A percentile compares a stretch with the other conserved stretches of the same genome.
Evolutionary conservation across 345 rosid species (phyloP).

Genomic region (Aquilaria sinensis): DNA sequence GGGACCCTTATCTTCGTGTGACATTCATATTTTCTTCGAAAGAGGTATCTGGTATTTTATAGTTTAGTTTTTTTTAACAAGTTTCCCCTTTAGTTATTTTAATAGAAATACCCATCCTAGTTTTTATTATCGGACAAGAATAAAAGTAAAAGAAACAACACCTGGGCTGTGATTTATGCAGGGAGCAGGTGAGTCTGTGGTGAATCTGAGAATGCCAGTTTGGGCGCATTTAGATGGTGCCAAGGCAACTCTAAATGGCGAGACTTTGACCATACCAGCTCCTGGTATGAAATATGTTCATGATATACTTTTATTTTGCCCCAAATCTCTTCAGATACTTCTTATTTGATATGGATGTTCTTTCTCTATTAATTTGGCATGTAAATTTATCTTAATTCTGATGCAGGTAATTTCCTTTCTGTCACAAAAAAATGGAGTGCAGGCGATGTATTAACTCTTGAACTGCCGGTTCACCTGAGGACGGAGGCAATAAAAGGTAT

Average conservation of each 20-base stretch:
- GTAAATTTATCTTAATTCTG: background rate
- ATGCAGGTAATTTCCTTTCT: slow-evolving; percentile 57
- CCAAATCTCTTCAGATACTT: background rate
- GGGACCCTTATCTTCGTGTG: slow-evolving; percentile 57
- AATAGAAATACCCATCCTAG: background rate
- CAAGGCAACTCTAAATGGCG: slow-evolving; percentile 48
- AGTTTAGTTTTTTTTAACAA: background rate
- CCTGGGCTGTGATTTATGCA: slow-evolving; percentile 17
- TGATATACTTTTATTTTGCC: background rate
- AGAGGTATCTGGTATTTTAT: slow-evolving; percentile 24
- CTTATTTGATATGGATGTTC: background rate
- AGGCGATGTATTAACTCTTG: slow-evolving; percentile 48
- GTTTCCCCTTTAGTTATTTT: background rate
- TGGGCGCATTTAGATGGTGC: slow-evolving; percentile 65
- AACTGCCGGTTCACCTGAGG: slow-evolving; percentile 53
- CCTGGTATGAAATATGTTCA: slow-evolving; percentile 42
- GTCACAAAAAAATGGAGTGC: slow-evolving; percentile 47
- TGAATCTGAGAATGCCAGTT: slow-evolving; percentile 67
- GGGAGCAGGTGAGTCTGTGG: slow-evolving; percentile 45
- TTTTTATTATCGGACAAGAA: background rate
- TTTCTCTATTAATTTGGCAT: background rate
- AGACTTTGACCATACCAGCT: slow-evolving; percentile 41
- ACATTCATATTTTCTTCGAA: slow-evolving; percentile 39
- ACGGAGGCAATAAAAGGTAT: slow-evolving; percentile 76
- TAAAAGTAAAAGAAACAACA: background rate